These are phyloP conservation scores for Luffa acutangula DNA, from an alignment of 306 rosid species.

Conservation along the genomic window DNA sequence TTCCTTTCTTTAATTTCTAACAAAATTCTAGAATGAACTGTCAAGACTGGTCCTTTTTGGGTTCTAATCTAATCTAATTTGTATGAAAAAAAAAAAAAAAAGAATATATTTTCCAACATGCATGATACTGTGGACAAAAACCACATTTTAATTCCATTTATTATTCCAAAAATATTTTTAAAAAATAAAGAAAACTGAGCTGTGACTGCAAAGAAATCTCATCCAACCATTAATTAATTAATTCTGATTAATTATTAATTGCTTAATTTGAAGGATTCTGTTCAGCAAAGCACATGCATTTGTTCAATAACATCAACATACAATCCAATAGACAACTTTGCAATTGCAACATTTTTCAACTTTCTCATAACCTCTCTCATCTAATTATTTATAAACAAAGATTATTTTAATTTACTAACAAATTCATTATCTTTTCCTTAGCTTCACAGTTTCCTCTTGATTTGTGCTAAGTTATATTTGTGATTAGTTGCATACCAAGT, in stretches of 20 bases:
- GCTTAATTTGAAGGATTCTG: background rate
- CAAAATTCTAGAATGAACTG: background rate
- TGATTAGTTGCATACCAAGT: no score
- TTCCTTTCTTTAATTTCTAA: background rate
- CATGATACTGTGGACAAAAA: background rate
- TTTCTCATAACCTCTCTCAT: background rate
- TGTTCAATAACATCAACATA: background rate
- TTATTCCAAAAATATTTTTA: background rate
- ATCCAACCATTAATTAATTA: background rate
- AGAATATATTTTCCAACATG: background rate
- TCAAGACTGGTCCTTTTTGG: background rate
- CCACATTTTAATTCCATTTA: background rate
- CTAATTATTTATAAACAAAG: background rate
- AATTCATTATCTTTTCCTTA: background rate
- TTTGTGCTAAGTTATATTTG: background rate
- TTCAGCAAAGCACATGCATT: constrained; percentile 6
- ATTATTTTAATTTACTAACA: background rate
- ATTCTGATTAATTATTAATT: background rate
- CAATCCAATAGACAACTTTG: background rate
- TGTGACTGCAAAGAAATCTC: background rate
- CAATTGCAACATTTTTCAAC: background rate
- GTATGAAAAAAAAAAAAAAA: background rate
- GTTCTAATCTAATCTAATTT: constrained; percentile 8
- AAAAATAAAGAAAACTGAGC: background rate
- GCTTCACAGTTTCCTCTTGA: background rate